Percentiles rank a stretch among this genome's conserved stretches.
Evolutionary conservation across 179 eudicot genomes (phyloP).

Genomic region (Beta macrorhiza): DNA sequence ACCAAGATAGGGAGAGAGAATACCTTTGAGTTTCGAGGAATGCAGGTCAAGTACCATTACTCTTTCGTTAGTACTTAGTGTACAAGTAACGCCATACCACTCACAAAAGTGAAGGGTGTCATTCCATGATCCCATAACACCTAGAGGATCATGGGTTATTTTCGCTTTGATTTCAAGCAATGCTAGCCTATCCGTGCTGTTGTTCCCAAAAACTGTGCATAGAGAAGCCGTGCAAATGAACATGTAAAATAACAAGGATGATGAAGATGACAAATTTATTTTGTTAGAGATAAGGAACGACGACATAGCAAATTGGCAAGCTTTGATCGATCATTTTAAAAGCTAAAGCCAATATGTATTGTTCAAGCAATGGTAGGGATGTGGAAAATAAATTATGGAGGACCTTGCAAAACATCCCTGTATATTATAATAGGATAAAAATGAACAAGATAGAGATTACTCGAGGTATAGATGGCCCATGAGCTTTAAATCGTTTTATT

Average conservation of each 20-base stretch:
- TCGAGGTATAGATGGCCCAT: too few species aligned
- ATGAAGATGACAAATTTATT: neutral
- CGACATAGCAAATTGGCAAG: too few species aligned
- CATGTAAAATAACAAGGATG: neutral
- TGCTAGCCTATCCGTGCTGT: conserved; percentile 7
- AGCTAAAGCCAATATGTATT: too few species aligned
- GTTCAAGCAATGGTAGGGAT: too few species aligned
- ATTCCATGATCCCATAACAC: neutral
- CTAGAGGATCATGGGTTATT: neutral
- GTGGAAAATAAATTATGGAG: too few species aligned
- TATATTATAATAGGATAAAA: too few species aligned
- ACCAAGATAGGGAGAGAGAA: neutral
- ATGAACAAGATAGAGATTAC: too few species aligned
- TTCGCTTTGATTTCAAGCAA: neutral
- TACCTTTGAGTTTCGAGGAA: neutral
- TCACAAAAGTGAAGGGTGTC: neutral
- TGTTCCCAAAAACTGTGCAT: neutral
- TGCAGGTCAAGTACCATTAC: neutral
- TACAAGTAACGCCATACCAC: neutral
- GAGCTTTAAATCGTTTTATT: too few species aligned
- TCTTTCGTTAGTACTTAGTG: neutral
- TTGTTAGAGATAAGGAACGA: too few species aligned
- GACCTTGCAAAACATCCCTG: too few species aligned
- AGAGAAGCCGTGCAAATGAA: neutral
- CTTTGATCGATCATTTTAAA: too few species aligned